Conservation (phyloP, 768 basidiomycete genomes). For the Aureoboletus auriporus region DNA sequence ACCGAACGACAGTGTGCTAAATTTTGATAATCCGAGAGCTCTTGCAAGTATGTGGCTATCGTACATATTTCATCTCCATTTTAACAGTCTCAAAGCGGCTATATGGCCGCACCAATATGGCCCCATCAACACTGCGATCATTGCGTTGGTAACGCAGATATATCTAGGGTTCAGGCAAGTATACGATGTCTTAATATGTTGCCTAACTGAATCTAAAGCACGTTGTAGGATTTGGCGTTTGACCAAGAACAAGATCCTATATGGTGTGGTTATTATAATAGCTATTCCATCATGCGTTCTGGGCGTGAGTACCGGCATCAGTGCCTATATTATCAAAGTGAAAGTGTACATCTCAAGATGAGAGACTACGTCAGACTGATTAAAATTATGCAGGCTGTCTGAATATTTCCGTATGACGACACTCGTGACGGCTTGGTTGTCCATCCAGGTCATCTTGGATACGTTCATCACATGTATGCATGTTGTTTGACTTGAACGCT, state of each 20-base stretch:
- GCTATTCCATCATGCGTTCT: slow-evolving; percentile 40
- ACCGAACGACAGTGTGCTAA: slow-evolving; percentile 4
- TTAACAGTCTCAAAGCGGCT: slow-evolving; percentile 27
- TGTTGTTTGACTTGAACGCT: no score
- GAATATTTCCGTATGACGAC: slow-evolving; percentile 38
- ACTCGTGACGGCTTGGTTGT: slow-evolving; percentile 45
- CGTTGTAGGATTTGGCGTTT: slow-evolving; percentile 12
- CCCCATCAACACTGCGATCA: slow-evolving; percentile 41
- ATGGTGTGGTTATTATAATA: slow-evolving; percentile 32
- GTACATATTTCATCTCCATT: neutral
- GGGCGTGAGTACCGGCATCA: slow-evolving; percentile 41
- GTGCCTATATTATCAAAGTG: slow-evolving; percentile 39
- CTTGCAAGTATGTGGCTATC: slow-evolving; percentile 1
- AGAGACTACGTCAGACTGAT: neutral
- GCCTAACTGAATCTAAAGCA: neutral
- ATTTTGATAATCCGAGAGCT: slow-evolving; percentile 10
- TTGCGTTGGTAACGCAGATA: slow-evolving; percentile 46
- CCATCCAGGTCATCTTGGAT: slow-evolving; percentile 42
- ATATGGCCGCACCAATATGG: slow-evolving; percentile 51
- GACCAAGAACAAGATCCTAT: slow-evolving; percentile 20
- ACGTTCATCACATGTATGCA: slow-evolving; percentile 40
- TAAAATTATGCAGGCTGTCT: slow-evolving; percentile 28
- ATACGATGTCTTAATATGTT: neutral
- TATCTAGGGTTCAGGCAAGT: slow-evolving; percentile 45
- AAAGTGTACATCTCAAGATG: slow-evolving; percentile 28